These are phyloP conservation scores for Umbilicus rupestris DNA, from an alignment of 164 flowering plant species.

Conservation along the genomic window DNA sequence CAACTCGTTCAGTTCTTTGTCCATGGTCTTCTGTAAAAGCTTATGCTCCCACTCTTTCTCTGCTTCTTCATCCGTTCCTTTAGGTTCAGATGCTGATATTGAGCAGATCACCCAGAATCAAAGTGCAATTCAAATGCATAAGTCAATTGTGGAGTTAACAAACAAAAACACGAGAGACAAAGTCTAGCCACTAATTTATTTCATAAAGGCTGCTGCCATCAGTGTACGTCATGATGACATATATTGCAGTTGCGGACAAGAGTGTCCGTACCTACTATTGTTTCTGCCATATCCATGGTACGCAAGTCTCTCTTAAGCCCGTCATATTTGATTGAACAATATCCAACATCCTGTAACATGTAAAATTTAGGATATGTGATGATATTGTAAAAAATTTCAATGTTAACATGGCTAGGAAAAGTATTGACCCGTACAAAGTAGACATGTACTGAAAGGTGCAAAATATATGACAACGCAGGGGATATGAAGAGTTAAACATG, in stretches of 20 bases:
- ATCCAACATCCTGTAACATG: slow-evolving; percentile 40
- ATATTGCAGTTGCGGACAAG: slow-evolving; percentile 6
- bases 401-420: slow-evolving; percentile 44
- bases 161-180: neutral
- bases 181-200: neutral
- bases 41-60: slow-evolving; percentile 97
- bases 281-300: slow-evolving; percentile 52
- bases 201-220: neutral
- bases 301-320: slow-evolving; percentile 60
- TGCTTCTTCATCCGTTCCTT: slow-evolving; percentile 76
- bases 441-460: neutral
- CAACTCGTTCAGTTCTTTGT: slow-evolving; percentile 79
- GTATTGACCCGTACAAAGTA: slow-evolving; percentile 45
- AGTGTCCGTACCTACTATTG: slow-evolving; percentile 26
- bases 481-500: slow-evolving; percentile 61
- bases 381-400: neutral
- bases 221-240: neutral
- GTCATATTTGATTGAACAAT: slow-evolving; percentile 44
- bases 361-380: slow-evolving; percentile 9
- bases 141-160: neutral
- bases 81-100: slow-evolving; percentile 51
- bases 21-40: slow-evolving; percentile 77
- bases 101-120: neutral
- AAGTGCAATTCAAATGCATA: neutral
- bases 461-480: neutral